Evolutionary conservation across 129 eudicot genomes (phyloP), one percentile per base, ranked within the genome.

Genomic region (Artemisia argyi): DNA sequence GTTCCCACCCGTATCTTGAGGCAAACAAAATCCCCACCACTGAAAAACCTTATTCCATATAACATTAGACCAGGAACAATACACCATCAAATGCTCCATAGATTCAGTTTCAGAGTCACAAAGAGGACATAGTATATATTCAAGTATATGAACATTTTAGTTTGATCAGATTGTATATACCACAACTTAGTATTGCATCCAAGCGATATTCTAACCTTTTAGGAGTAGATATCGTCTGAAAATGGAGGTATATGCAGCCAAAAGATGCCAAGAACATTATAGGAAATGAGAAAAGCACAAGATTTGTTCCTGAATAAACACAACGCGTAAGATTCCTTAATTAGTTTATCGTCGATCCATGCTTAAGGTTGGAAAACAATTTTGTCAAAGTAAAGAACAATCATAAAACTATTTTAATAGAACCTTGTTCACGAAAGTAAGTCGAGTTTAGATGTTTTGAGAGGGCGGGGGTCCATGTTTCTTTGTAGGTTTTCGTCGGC

Each of bases 351-450:
- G 10, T 49, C 58, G 2, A 16, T 66, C 64, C 10, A 15, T 58
- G 14, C 5, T 20, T 6, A 24, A 20, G 7, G 12, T 61, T 61
- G 18, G 46, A 39, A 39, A 39, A 39, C 46, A 39, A 39, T 39
- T 22, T 9, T 11, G n/a, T 28, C 46, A 60, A 57, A 56, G 12
- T 1, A 56, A 5, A 32, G 3, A 10, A 6, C 16, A 22, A 9
- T 7, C 49, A 51, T 26, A 10, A 15, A 15, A 13, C 16, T 19
- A 28, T 28, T 28, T 8, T 46, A 54, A 3, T 48, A 28, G 20
- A 71, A 84, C 96, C 92, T 86, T 89, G 92, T 73, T 82, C 90
- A 14, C 83, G 61, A 69, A 89, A 85, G 50, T 84, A 86, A 10
- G 88, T 84, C 6, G 92, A 79, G 62, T 84, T 74, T 50, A 89